Conservation (phyloP, 1,284 basidiomycete genomes). For the Mycosarcoma maydis region DNA sequence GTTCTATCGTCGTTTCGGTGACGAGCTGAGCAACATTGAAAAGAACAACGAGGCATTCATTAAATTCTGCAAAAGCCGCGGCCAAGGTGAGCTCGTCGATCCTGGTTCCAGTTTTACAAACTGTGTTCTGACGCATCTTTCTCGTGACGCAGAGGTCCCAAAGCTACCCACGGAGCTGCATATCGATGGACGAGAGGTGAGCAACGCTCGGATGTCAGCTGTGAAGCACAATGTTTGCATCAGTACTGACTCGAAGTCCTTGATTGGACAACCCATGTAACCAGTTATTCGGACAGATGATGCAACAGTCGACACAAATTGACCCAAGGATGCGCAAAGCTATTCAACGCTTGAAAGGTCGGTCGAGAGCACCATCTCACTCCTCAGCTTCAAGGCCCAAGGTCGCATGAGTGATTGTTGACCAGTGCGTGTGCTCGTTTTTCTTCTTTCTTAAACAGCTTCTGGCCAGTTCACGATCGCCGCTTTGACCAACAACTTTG, state of each 20-base stretch:
- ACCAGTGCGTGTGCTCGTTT: neutral
- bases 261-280: too few relatives aligned
- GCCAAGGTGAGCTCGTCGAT: slow-evolving; percentile 18
- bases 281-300: slow-evolving; percentile 67
- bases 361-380: neutral
- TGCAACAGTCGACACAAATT: slow-evolving; percentile 56
- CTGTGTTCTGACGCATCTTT: neutral
- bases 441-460: slow-evolving; percentile 28
- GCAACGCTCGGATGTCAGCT: neutral
- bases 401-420: too few relatives aligned
- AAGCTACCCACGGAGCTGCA: slow-evolving; percentile 27
- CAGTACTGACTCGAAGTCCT: neutral
- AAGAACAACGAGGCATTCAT: slow-evolving; percentile 55
- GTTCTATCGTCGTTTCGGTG: slow-evolving; percentile 65
- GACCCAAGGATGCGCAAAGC: slow-evolving; percentile 61
- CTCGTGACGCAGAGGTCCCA: slow-evolving; percentile 46
- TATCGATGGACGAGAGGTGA: slow-evolving; percentile 46
- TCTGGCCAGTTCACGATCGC: slow-evolving; percentile 62
- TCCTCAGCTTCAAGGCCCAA: too few relatives aligned
- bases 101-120: too few relatives aligned
- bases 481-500: slow-evolving; percentile 67
- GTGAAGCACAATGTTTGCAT: neutral
- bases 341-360: slow-evolving; percentile 48
- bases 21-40: slow-evolving; percentile 57
- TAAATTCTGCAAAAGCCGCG: slow-evolving; percentile 54